Evolutionary conservation across 352 stramenopile genomes (phyloP).

Genomic region (Achlya hypogyna): DNA sequence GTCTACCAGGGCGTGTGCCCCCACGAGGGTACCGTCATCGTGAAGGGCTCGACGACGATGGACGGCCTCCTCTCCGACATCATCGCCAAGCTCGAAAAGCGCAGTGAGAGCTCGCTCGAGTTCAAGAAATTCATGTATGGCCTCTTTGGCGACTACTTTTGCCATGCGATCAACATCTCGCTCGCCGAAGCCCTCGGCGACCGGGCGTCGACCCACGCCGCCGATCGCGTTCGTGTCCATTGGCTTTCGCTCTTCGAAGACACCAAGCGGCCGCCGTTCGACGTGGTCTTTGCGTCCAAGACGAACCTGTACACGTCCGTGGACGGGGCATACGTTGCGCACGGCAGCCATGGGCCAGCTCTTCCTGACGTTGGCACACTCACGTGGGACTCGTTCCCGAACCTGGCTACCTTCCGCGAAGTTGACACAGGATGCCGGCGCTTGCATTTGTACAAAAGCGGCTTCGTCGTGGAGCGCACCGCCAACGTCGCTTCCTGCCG

Average conservation of each 20-base stretch:
- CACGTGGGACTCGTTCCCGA: constrained; percentile 9
- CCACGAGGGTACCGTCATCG: not conserved
- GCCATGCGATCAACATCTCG: constrained; percentile 8
- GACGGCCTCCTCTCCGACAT: not conserved
- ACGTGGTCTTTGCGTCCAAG: constrained; percentile 15
- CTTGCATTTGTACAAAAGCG: constrained; percentile 7
- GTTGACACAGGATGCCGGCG: constrained; percentile 1
- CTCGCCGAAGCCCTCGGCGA: not conserved
- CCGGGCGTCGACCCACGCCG: not conserved
- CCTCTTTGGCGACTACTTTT: constrained; percentile 2
- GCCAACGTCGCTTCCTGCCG: not conserved
- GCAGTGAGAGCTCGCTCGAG: not conserved
- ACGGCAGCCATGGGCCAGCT: not conserved
- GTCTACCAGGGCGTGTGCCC: constrained; percentile 1
- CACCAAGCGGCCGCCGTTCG: not conserved
- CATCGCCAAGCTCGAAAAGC: not conserved
- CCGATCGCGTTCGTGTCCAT: not conserved
- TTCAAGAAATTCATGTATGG: constrained; percentile 3
- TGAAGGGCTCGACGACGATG: constrained; percentile 3
- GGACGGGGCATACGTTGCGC: not conserved
- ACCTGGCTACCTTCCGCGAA: not conserved
- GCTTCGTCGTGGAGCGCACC: not conserved
- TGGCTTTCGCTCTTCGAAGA: constrained; percentile 14
- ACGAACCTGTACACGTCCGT: not conserved
- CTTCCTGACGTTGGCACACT: not conserved